phyloP scores from a whole-genome alignment of 1,284 basidiomycete genomes.

The Ustilago bromivora region DNA sequence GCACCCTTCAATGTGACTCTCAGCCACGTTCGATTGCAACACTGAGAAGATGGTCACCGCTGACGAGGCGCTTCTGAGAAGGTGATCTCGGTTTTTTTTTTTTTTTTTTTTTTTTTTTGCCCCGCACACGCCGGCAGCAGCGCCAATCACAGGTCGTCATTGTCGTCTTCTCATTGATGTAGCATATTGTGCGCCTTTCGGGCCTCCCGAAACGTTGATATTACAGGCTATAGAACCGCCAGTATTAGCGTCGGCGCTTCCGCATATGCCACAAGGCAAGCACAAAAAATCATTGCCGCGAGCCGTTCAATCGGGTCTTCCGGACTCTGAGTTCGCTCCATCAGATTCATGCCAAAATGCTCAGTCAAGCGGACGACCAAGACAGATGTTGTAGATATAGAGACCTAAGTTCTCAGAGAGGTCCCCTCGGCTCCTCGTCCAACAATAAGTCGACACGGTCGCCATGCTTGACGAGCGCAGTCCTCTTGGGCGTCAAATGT shows the following conservation, averaged over 20 bases:
- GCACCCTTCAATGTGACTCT: background rate
- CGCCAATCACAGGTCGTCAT: constrained; percentile 1
- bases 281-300: background rate
- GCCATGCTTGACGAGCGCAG: too few species aligned
- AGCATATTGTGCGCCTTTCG: background rate
- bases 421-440: too few species aligned
- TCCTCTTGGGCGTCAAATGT: too few species aligned
- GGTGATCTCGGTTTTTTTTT: background rate
- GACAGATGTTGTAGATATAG: background rate
- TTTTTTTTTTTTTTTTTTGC: background rate
- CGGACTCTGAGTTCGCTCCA: background rate
- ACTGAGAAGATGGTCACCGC: background rate
- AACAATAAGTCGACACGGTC: too few species aligned
- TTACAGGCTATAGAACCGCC: background rate
- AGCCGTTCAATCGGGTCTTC: constrained; percentile 14
- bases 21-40: constrained; percentile 6
- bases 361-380: background rate
- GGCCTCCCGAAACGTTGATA: background rate
- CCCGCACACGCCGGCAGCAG: constrained; percentile 8
- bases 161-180: background rate
- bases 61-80: background rate
- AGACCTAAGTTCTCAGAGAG: background rate
- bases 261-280: too few species aligned
- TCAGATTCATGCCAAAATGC: constrained; percentile 3
- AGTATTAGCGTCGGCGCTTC: background rate